Evolutionary conservation across 768 basidiomycete genomes (phyloP), one percentile per base, ranked within the genome.

Genomic region (Melanogaster broomeanus): DNA sequence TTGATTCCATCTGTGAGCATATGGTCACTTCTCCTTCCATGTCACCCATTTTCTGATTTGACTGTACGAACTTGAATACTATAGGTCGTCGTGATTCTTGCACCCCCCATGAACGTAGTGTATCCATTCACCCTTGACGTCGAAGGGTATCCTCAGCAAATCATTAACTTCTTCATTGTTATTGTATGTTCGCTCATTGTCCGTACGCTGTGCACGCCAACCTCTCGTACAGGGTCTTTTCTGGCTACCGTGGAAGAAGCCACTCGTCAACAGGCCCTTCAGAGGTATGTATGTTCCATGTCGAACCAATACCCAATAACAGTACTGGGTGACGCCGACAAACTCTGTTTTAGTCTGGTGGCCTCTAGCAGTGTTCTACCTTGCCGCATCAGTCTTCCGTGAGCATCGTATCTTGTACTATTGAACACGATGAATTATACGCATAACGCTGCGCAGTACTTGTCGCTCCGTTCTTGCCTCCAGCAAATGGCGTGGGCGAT

Each of bases 91-190:
- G 70, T 83, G 40, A 83, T 83, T 42, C 59, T 83, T 38, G 81
- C 61, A 1, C 82, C 82, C 0, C 82, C 82, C 0, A 72, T 75
- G 3, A 53, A 62, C 4, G 74, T 83, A 10, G 83, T 72, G 0
- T 84, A 84, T 60, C 81, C 82, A 0, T 85, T 84, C 53, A 84
- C 84, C 49, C 70, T 85, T 4, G 81, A 84, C 47, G 72, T 84
- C 12, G 75, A 81, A 51, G 66, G 63, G 34, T 68, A 70, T 42
- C 84, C 83, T 2, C 51, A 37, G 24, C 82, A 83, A 50, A 80
- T 84, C 28, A 76, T 85, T 59, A 78, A 79, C 52, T 60, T 84
- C 6, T 81, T 83, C 58, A 73, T 84, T 40, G 73, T 82, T 31
- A 31, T 77, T 15, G 82, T 82, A 53, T 19, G 79, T 66, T 0